Evolutionary conservation across 2,329 filamentous ascomycete genomes (phyloP), one percentile per base, ranked within the genome.

Genomic region (Blumeria graminis): DNA sequence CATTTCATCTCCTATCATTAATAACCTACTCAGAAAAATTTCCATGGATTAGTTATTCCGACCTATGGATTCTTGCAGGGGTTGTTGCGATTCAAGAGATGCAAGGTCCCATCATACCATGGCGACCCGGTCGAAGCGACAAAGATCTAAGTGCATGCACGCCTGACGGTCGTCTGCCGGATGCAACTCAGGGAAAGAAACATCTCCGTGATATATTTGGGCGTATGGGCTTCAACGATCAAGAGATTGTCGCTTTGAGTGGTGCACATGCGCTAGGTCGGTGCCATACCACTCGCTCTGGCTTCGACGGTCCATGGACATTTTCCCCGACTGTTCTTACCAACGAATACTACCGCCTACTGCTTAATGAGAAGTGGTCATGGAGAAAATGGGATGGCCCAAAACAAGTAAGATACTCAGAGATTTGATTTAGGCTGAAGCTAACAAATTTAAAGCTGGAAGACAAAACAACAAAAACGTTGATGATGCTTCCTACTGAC

Each of bases 401-500:
- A 62, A 81, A 82, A 71, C 89, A 80, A 70, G 72, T 72, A 66
- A 63, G 69, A 60, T 34, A 7, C 38, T 33, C 46, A 6, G 32
- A 18, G 8, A 35, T 46, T 32, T 22, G 11, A 13, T n/a, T 55
- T 16, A 16, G 58, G 51, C 59, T 43, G 48, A 51, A 18, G 11
- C 55, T 55, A 32, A 59, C 41, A 34, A 55, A 33, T 43, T 18
- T 16, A 60, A 58, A 93, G 77, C 90, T 83, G 68, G 82, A 94
- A 72, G 89, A 96, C 72, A 84, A 85, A 73, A 78, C 75, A 66
- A 86, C 82, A 65, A 89, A 94, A 78, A 76, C 76, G 45, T 73
- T 96, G 64, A 96, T 98, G 92, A 96, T 98, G 90, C 74, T 98
- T 69, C 92, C 92, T 56, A 84, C 87, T 61, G 90, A 98, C 67